phyloP scores from a whole-genome alignment of 176 grass and related monocot species.

The Raddia guianensis region DNA sequence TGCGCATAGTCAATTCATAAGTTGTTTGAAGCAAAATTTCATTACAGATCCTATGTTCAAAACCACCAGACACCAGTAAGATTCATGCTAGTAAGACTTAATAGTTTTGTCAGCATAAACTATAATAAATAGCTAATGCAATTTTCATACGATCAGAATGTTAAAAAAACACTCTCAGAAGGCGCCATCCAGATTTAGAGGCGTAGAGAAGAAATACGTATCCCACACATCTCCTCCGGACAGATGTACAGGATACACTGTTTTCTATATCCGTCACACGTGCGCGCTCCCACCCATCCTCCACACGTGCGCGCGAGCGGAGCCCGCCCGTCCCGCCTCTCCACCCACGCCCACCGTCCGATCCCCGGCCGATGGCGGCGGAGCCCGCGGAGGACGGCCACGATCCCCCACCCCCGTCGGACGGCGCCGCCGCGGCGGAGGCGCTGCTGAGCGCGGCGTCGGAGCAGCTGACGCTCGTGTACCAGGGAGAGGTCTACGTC shows the following conservation, averaged over 20 bases:
- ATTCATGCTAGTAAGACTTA: background rate
- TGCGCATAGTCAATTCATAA: background rate
- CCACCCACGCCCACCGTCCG: constrained; percentile 50
- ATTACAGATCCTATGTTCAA: background rate
- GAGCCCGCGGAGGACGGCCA: constrained; percentile 45
- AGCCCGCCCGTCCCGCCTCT: background rate
- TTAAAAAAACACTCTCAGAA: background rate
- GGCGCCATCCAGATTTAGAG: background rate
- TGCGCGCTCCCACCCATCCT: constrained; percentile 25
- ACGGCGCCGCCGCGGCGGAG: constrained; percentile 37
- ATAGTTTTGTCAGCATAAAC: background rate
- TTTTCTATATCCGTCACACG: constrained; percentile 37
- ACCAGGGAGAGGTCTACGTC: constrained; percentile 80
- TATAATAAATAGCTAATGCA: background rate
- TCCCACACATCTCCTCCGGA: background rate
- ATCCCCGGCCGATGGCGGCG: constrained; percentile 48
- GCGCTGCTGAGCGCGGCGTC: constrained; percentile 52
- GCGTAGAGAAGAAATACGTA: background rate
- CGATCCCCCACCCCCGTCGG: constrained; percentile 28
- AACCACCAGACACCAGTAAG: background rate
- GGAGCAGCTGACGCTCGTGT: constrained; percentile 76
- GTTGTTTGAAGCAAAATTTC: background rate
- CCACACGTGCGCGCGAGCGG: constrained; percentile 50
- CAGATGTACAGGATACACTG: constrained; percentile 8
- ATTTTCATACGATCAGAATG: background rate